phyloP scores from a whole-genome alignment of 805 yeast genomes.

The Barnettozyma populi region DNA sequence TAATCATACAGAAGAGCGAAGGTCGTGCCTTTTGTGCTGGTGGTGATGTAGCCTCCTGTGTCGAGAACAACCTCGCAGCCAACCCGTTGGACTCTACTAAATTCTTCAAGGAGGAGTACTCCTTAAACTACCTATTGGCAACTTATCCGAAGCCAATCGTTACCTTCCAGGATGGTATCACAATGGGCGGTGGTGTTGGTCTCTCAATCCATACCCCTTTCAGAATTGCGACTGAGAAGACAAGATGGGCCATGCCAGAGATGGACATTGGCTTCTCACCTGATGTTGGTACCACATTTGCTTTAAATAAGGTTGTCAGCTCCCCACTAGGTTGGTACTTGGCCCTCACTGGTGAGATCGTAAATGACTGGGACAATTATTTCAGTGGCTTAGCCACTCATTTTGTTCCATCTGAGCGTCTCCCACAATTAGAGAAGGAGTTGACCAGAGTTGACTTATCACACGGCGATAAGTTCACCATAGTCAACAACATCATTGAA shows the following conservation, averaged over 20 bases:
- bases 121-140: conserved; percentile 70
- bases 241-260: conserved; percentile 96
- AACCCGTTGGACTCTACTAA: conserved; percentile 45
- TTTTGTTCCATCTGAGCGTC: conserved; percentile 63
- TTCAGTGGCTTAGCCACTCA: conserved; percentile 87
- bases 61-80: conserved; percentile 47
- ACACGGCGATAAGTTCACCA: conserved; percentile 25
- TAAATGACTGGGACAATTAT: conserved; percentile 77
- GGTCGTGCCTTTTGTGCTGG: conserved; percentile 83
- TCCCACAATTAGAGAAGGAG: conserved; percentile 58
- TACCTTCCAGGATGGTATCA: conserved; percentile 84
- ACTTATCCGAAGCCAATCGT: conserved; percentile 85
- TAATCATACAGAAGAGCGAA: conserved; percentile 62
- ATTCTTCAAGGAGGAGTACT: conserved; percentile 78
- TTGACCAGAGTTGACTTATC: conserved; percentile 38
- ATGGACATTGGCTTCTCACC: conserved; percentile 95
- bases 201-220: conserved; percentile 86
- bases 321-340: conserved; percentile 80
- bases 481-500: conserved; percentile 69
- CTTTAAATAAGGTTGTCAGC: conserved; percentile 69
- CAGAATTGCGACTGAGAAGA: conserved; percentile 87
- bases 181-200: conserved; percentile 99
- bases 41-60: conserved; percentile 87
- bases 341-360: conserved; percentile 78
- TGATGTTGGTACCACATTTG: conserved; percentile 92